These are phyloP conservation scores for Viola odorata DNA, from an alignment of 345 rosid species.

Conservation along the genomic window DNA sequence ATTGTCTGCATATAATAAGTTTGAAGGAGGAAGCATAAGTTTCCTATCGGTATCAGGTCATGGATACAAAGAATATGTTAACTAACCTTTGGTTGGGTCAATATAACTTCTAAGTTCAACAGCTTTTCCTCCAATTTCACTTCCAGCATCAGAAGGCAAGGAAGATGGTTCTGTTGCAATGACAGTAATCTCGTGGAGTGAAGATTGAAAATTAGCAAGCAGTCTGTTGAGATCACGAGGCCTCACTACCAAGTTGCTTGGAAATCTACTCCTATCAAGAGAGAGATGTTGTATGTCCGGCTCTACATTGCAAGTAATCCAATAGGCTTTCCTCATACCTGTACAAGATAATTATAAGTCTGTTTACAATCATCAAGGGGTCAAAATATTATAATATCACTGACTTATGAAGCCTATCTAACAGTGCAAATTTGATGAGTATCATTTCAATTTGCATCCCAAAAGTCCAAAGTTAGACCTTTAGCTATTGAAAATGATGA, in stretches of 20 bases:
- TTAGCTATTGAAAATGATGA: conserved; percentile 9
- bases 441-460: no score
- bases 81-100: conserved; percentile 77
- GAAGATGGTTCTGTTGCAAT: conserved; percentile 71
- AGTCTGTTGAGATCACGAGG: conserved; percentile 81
- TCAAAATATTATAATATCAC: no score
- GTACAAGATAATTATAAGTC: conserved; percentile 9
- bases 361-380: background rate
- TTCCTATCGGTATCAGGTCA: conserved; percentile 2
- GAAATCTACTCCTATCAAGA: conserved; percentile 72
- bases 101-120: conserved; percentile 89
- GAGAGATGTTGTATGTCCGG: conserved; percentile 79
- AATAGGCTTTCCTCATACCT: conserved; percentile 78
- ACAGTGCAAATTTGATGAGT: no score
- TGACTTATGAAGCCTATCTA: no score
- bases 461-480: no score
- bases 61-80: conserved; percentile 1
- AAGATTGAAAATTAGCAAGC: conserved; percentile 89
- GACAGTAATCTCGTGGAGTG: conserved; percentile 91
- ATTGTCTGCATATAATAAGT: conserved; percentile 42
- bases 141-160: conserved; percentile 62
- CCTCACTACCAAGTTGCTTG: conserved; percentile 65
- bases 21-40: conserved; percentile 18
- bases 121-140: conserved; percentile 84
- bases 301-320: conserved; percentile 89